Evolutionary conservation across 495 filamentous ascomycete genomes (phyloP).

Genomic region (Thermothielavioides terrestris): DNA sequence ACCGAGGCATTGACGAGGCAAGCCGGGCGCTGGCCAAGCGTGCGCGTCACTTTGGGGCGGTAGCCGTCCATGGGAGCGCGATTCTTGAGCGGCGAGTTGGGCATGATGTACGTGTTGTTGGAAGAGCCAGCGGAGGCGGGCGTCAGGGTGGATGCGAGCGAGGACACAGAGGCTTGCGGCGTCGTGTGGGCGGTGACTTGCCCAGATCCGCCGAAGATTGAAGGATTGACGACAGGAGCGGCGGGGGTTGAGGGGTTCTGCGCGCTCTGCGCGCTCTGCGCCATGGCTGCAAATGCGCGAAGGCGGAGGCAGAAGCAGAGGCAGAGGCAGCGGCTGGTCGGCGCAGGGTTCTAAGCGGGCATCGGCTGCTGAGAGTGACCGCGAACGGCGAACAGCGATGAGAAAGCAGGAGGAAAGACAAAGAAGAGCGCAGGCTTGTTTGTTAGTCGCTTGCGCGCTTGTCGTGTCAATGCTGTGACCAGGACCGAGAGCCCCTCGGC

Average conservation of each 20-base stretch:
- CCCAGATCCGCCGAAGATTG: slow-evolving; percentile 28
- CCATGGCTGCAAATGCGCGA: slow-evolving; percentile 18
- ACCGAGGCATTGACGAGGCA: slow-evolving; percentile 97
- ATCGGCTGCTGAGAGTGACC: too few relatives aligned
- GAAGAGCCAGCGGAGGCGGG: slow-evolving; percentile 49
- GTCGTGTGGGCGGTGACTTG: slow-evolving; percentile 1
- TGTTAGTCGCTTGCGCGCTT: too few relatives aligned
- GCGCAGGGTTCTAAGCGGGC: too few relatives aligned
- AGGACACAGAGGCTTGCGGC: slow-evolving; percentile 7
- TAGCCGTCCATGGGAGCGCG: slow-evolving; percentile 58
- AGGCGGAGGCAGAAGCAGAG: neutral
- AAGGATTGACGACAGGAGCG: slow-evolving; percentile 9
- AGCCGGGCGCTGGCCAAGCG: slow-evolving; percentile 78
- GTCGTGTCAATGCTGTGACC: neutral
- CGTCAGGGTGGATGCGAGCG: slow-evolving; percentile 26
- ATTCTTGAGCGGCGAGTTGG: slow-evolving; percentile 63
- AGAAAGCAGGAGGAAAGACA: neutral
- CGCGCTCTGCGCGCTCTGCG: too few relatives aligned
- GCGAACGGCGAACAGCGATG: neutral
- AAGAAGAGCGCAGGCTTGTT: too few relatives aligned
- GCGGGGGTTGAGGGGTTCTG: slow-evolving; percentile 22
- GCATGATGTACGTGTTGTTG: slow-evolving; percentile 77
- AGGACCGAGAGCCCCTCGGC: neutral
- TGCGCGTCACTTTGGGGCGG: slow-evolving; percentile 69
- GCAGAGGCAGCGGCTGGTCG: neutral